Percentiles rank a stretch among this genome's conserved stretches.
These are phyloP conservation scores for Chaetomium cochliodes DNA, from an alignment of 495 filamentous ascomycete species.

Conservation along the genomic window DNA sequence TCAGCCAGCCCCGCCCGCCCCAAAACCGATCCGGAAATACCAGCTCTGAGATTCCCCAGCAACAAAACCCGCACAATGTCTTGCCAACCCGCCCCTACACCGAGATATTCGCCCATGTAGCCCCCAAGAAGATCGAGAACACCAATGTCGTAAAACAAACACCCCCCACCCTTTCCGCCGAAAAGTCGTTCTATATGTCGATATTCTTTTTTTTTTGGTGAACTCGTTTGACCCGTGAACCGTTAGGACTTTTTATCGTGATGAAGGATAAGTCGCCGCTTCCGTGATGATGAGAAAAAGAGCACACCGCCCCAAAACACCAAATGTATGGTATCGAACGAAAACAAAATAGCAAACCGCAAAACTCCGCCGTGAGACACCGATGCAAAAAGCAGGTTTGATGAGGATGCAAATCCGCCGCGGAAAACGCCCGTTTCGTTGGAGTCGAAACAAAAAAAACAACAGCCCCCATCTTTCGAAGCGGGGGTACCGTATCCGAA, in stretches of 20 bases:
- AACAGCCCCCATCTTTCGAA: conserved; percentile 36
- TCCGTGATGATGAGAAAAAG: conserved; percentile 31
- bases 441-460: conserved; percentile 22
- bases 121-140: conserved; percentile 32
- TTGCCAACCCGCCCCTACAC: conserved; percentile 29
- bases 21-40: conserved; percentile 23
- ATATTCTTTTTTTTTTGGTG: conserved; percentile 37
- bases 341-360: conserved; percentile 28
- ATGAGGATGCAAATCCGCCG: conserved; percentile 38
- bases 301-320: conserved; percentile 29
- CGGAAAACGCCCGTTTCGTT: conserved; percentile 37
- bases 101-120: conserved; percentile 32
- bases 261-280: conserved; percentile 38
- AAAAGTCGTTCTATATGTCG: conserved; percentile 40
- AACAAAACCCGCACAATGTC: conserved; percentile 34
- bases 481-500: conserved; percentile 34
- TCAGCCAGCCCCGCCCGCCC: conserved; percentile 15
- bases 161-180: conserved; percentile 20
- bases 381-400: conserved; percentile 37
- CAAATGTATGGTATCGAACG: conserved; percentile 39
- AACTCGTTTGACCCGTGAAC: conserved; percentile 44
- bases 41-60: conserved; percentile 25
- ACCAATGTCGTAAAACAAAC: conserved; percentile 32
- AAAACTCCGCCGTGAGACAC: conserved; percentile 40
- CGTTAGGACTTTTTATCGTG: conserved; percentile 40